These are phyloP conservation scores for Dinochytrium kinnereticum DNA, from an alignment of 371 early-diverging fungal species.

Conservation along the genomic window DNA sequence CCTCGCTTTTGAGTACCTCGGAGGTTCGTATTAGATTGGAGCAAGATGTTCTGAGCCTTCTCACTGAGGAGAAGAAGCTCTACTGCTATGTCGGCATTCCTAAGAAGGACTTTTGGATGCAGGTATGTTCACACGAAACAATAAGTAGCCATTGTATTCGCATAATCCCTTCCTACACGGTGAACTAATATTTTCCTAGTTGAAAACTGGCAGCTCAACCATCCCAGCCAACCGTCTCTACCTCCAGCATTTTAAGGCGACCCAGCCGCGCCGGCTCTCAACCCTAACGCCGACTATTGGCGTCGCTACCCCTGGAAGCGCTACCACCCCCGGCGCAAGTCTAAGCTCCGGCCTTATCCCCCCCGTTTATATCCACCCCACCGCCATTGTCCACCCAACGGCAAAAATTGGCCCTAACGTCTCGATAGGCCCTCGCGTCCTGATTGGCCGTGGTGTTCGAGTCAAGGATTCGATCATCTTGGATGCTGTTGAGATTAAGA, in stretches of 20 bases:
- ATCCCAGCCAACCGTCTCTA: slow-evolving; percentile 91
- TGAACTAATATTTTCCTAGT: slow-evolving; percentile 53
- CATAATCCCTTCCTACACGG: neutral
- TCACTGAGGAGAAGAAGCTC: slow-evolving; percentile 81
- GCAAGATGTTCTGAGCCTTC: slow-evolving; percentile 85
- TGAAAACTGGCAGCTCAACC: slow-evolving; percentile 95
- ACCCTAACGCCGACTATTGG: slow-evolving; percentile 6
- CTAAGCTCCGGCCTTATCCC: slow-evolving; percentile 84
- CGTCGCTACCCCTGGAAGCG: slow-evolving; percentile 22
- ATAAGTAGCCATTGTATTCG: slow-evolving; percentile 9
- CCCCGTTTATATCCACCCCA: slow-evolving; percentile 93
- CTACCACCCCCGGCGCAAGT: neutral
- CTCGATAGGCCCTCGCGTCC: slow-evolving; percentile 90
- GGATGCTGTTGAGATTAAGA: slow-evolving; percentile 91
- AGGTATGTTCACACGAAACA: too few relatives aligned
- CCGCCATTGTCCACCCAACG: slow-evolving; percentile 90
- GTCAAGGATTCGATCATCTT: slow-evolving; percentile 94
- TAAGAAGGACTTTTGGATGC: slow-evolving; percentile 82
- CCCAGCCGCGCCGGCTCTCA: slow-evolving; percentile 70
- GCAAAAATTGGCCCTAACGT: slow-evolving; percentile 97
- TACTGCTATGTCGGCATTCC: slow-evolving; percentile 73
- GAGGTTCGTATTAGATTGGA: slow-evolving; percentile 86
- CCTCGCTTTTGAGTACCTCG: slow-evolving; percentile 26
- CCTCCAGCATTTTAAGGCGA: slow-evolving; percentile 74
- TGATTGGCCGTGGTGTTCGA: slow-evolving; percentile 94